Evolutionary conservation across 2,329 filamentous ascomycete genomes (phyloP), one percentile per base, ranked within the genome.

Genomic region (Xylariaceae sp.): DNA sequence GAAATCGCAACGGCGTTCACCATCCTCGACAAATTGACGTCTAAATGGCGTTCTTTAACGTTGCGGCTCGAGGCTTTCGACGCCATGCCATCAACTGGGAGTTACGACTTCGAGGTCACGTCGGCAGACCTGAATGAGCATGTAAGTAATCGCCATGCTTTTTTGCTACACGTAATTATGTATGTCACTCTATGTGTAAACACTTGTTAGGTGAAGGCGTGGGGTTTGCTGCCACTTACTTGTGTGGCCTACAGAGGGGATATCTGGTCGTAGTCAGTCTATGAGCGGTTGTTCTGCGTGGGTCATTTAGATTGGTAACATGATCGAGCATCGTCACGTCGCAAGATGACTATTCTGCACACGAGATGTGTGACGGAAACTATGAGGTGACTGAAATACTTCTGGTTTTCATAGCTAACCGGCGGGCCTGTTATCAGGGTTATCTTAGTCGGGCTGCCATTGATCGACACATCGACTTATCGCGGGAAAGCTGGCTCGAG

Each of bases 381-480:
- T 41, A 10, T 41, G 11, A 2, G 11, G 15, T 10, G 5, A 30
- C 9, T 45, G 45, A 56, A 51, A 37, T 41, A 23, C 34, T 7
- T 51, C 37, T 39, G 11, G 47, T 37, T 51, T 23, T 13, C 44
- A 51, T 6, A 17, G 44, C 61, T 64, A 17, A 64, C 53, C 18
- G 51, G 18, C 7, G 11, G n/a, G 45, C 41, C 45, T 17, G 55
- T n/a, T 58, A 54, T 9, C n/a, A 71, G 69, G 65, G 86, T 53
- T 91, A 96, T 73, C 88, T 96, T 53, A 96, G 96, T 72, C 96
- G 96, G 67, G 86, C 92, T 63, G 84, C 83, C 65, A 96, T 96
- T 73, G 86, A 89, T 66, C 83, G 88, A 62, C 96, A 90, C 72
- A 91, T 91, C 41, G 92, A 97, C 73, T 87, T 88, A 4, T 87